Conservation (phyloP, 306 rosid genomes). For the Cyclanthera cordifolia region DNA sequence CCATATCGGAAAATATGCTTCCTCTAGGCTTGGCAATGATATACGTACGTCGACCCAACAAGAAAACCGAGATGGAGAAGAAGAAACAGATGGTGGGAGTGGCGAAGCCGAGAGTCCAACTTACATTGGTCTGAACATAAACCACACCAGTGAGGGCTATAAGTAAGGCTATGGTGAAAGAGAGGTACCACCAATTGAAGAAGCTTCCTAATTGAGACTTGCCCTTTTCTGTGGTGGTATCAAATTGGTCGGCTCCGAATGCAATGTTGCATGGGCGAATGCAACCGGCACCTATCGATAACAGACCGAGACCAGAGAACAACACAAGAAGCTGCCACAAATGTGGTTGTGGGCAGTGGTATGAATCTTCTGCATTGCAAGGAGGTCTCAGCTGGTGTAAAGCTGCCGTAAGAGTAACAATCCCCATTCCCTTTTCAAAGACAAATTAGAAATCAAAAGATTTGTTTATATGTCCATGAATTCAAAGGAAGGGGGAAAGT, state of each 20-base stretch:
- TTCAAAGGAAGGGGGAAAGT: neutral
- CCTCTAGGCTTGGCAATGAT: constrained; percentile 45
- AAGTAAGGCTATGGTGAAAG: constrained; percentile 54
- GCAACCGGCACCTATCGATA: constrained; percentile 72
- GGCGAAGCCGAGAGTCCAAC: constrained; percentile 57
- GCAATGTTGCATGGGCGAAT: constrained; percentile 84
- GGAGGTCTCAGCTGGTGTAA: constrained; percentile 40
- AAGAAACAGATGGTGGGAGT: constrained; percentile 55
- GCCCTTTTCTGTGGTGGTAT: constrained; percentile 50
- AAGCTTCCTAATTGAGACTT: constrained; percentile 53
- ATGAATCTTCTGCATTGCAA: constrained; percentile 28
- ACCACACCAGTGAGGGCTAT: constrained; percentile 58
- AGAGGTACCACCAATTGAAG: constrained; percentile 86
- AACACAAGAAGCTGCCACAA: constrained; percentile 53
- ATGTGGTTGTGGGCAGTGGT: constrained; percentile 32
- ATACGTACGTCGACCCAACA: constrained; percentile 47
- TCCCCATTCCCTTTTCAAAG: constrained; percentile 49
- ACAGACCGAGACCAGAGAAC: constrained; percentile 39
- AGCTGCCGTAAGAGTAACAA: constrained; percentile 53
- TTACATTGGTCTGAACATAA: constrained; percentile 64
- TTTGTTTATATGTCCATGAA: neutral
- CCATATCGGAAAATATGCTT: constrained; percentile 41
- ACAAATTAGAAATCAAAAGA: neutral
- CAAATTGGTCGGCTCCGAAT: constrained; percentile 77
- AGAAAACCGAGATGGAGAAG: constrained; percentile 46